phyloP scores from a whole-genome alignment of 768 basidiomycete genomes.

The Rickenella mellea region DNA sequence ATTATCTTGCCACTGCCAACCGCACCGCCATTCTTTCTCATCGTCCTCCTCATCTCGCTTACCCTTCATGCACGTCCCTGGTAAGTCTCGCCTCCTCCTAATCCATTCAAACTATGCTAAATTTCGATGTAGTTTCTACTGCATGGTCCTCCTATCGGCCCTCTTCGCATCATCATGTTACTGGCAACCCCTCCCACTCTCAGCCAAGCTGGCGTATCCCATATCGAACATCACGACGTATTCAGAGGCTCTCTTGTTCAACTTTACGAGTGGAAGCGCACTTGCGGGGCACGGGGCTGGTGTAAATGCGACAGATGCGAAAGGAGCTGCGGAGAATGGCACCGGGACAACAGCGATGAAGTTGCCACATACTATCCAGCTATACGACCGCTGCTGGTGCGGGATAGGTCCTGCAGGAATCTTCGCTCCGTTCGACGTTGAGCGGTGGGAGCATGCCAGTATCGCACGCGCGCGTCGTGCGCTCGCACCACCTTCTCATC shows the following conservation, averaged over 20 bases:
- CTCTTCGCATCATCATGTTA: slow-evolving; percentile 83
- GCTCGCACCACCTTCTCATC: background rate
- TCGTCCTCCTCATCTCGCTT: slow-evolving; percentile 68
- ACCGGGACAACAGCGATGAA: too few relatives aligned
- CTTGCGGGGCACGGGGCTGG: too few relatives aligned
- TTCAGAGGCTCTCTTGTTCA: slow-evolving; percentile 48
- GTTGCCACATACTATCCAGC: slow-evolving; percentile 48
- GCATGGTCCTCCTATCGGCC: slow-evolving; percentile 73
- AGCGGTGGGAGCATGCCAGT: slow-evolving; percentile 65
- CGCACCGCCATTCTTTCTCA: slow-evolving; percentile 70
- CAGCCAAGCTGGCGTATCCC: slow-evolving; percentile 50
- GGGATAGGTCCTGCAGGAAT: slow-evolving; percentile 55
- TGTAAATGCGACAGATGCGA: too few relatives aligned
- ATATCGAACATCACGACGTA: slow-evolving; percentile 73
- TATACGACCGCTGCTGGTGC: slow-evolving; percentile 81
- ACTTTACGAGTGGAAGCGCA: slow-evolving; percentile 24
- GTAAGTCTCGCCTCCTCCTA: slow-evolving; percentile 31
- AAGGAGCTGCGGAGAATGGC: too few relatives aligned
- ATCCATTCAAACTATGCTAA: slow-evolving; percentile 1
- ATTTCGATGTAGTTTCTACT: slow-evolving; percentile 57
- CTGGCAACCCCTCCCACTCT: slow-evolving; percentile 73
- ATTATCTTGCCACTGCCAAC: slow-evolving; percentile 70
- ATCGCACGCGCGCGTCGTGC: slow-evolving; percentile 34
- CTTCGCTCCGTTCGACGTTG: slow-evolving; percentile 71
- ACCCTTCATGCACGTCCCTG: slow-evolving; percentile 79